These are phyloP conservation scores for Candida endomychidarum DNA, from an alignment of 805 yeast genomes.

Conservation along the genomic window DNA sequence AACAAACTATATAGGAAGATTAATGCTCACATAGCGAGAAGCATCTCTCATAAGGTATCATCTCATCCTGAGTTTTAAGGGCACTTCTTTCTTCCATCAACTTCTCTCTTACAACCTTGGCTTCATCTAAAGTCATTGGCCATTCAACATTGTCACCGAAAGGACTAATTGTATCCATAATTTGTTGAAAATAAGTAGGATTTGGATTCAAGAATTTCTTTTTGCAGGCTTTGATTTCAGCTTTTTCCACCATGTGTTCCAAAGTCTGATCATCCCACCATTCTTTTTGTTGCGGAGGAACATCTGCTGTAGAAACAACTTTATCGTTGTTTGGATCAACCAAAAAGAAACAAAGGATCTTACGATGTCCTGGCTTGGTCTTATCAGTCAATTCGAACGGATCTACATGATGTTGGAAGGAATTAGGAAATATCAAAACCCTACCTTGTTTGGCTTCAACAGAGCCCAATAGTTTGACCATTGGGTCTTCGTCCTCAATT, in stretches of 20 bases:
- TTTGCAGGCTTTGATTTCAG: not conserved
- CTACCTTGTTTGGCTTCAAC: conserved; percentile 25
- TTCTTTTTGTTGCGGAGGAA: conserved; percentile 38
- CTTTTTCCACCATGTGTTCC: not conserved
- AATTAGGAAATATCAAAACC: conserved; percentile 39
- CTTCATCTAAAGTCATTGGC: conserved; percentile 13
- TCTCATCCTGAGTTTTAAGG: conserved; percentile 11
- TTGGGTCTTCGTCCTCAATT: conserved; percentile 26
- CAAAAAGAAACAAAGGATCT: conserved; percentile 40
- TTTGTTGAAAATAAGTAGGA: not conserved
- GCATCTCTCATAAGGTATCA: conserved; percentile 17
- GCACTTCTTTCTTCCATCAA: conserved; percentile 33
- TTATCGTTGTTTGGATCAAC: conserved; percentile 34
- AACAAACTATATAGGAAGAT: not conserved
- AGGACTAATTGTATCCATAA: not conserved
- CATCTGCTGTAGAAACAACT: conserved; percentile 28
- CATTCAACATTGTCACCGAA: not conserved
- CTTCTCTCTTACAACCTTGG: conserved; percentile 26
- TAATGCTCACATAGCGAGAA: conserved; percentile 38
- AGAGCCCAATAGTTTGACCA: conserved; percentile 26
- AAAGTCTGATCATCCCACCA: conserved; percentile 27
- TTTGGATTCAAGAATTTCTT: not conserved
- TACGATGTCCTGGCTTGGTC: conserved; percentile 36
- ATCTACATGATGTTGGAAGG: conserved; percentile 40
- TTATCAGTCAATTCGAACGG: conserved; percentile 36